phyloP scores from a whole-genome alignment of 23 red algal genomes.

The Gracilariopsis chorda region DNA sequence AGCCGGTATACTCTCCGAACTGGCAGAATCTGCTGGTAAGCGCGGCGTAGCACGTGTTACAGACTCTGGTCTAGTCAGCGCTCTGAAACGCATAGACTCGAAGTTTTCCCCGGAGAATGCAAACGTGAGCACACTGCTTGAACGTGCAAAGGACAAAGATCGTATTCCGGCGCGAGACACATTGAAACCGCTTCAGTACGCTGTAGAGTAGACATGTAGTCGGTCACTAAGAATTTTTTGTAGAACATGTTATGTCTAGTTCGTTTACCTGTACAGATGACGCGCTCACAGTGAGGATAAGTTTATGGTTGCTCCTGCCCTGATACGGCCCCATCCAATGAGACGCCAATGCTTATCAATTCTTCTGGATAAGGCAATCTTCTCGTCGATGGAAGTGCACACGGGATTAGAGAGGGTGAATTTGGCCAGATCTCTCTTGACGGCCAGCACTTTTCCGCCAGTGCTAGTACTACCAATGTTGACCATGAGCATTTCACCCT shows the following conservation, averaged over 20 bases:
- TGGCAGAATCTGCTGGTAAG: slow-evolving; percentile 14
- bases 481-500: slow-evolving; percentile 94
- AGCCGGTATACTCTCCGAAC: slow-evolving; percentile 66
- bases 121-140: neutral
- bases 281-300: slow-evolving; percentile 27
- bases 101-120: neutral
- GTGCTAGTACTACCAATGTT: slow-evolving; percentile 97
- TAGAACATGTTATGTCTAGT: too few species aligned
- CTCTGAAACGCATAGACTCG: slow-evolving; percentile 27
- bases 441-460: slow-evolving; percentile 86
- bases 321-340: slow-evolving; percentile 98
- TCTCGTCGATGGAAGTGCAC: slow-evolving; percentile 91
- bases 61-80: slow-evolving; percentile 45
- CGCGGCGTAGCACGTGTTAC: slow-evolving; percentile 33
- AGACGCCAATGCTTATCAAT: slow-evolving; percentile 98
- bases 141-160: neutral
- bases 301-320: slow-evolving; percentile 67
- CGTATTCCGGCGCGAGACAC: slow-evolving; percentile 9
- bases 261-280: slow-evolving; percentile 30
- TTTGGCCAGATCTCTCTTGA: slow-evolving; percentile 94
- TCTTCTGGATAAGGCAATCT: slow-evolving; percentile 93
- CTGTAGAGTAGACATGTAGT: neutral
- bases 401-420: slow-evolving; percentile 87
- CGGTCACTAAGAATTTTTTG: neutral
- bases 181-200: neutral